Percentiles rank a stretch among this genome's conserved stretches.
These are phyloP conservation scores for Flaveria robusta DNA, from an alignment of 129 eudicot species.

Conservation along the genomic window DNA sequence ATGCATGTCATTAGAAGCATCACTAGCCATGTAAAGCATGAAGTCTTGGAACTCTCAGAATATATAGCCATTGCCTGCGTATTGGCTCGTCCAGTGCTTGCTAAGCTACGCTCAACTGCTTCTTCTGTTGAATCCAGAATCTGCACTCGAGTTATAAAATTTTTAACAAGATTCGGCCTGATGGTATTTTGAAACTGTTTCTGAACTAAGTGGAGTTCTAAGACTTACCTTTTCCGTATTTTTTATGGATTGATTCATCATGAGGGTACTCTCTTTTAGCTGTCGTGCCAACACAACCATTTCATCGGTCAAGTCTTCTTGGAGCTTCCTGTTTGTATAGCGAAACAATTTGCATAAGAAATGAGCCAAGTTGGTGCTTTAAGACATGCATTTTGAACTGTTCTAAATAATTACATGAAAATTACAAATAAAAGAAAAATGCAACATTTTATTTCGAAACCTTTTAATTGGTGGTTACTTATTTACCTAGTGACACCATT, in stretches of 20 bases:
- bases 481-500: constrained; percentile 6
- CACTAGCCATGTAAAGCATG: constrained; percentile 79
- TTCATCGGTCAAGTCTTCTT: constrained; percentile 97
- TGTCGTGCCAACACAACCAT: constrained; percentile 87
- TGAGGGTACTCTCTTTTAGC: constrained; percentile 85
- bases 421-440: not conserved
- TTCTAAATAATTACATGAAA: not conserved
- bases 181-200: not conserved
- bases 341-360: not conserved
- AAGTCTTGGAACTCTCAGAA: constrained; percentile 68
- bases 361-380: not conserved
- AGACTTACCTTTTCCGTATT: constrained; percentile 78
- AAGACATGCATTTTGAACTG: not conserved
- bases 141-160: constrained; percentile 40
- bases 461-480: not conserved
- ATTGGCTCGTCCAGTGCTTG: constrained; percentile 87
- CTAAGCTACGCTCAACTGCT: constrained; percentile 93
- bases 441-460: constrained; percentile 4
- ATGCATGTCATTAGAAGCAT: constrained; percentile 71
- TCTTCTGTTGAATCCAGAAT: constrained; percentile 89
- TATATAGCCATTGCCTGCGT: constrained; percentile 65
- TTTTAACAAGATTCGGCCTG: not conserved
- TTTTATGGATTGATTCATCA: constrained; percentile 81
- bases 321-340: constrained; percentile 67
- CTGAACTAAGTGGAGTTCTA: not conserved